phyloP scores from a whole-genome alignment of 345 rosid species.

The Eucalyptus camaldulensis region DNA sequence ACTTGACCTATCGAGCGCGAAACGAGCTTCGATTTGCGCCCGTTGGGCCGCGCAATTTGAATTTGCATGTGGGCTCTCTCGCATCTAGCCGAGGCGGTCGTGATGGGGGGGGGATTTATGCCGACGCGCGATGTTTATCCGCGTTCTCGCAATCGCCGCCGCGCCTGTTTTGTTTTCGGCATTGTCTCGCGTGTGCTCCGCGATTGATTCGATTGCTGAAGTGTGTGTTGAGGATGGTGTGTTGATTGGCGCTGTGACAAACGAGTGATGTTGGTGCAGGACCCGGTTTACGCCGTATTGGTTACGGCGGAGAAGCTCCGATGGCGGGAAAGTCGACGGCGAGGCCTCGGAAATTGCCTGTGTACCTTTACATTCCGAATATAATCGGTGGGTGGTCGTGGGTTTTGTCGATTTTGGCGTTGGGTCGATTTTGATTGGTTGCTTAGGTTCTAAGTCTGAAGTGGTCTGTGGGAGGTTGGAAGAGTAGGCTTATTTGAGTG shows the following conservation, averaged over 20 bases:
- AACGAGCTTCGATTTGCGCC: neutral
- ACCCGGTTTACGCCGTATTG: neutral
- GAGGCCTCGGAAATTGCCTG: slow-evolving; percentile 42
- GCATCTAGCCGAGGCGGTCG: neutral
- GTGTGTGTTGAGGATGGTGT: neutral
- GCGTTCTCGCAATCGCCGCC: neutral
- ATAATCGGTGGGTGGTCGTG: slow-evolving; percentile 51
- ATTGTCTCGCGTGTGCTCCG: neutral
- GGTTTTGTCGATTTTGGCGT: neutral
- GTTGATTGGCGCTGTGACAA: neutral
- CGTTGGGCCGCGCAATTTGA: neutral
- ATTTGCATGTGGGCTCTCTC: neutral
- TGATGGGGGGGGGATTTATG: neutral
- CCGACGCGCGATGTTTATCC: neutral
- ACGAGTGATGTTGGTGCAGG: neutral
- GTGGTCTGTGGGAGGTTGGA: neutral
- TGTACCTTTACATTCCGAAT: slow-evolving; percentile 82
- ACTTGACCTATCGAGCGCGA: neutral
- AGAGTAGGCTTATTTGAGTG: neutral
- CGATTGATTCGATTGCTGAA: neutral
- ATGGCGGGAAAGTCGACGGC: slow-evolving; percentile 59
- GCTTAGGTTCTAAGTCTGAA: neutral
- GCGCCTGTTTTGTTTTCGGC: neutral
- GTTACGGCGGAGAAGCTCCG: neutral
- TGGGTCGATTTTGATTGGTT: neutral